Evolutionary conservation across 2,329 filamentous ascomycete species (phyloP).

Genomic region (Fusarium pseudocircinatum): DNA sequence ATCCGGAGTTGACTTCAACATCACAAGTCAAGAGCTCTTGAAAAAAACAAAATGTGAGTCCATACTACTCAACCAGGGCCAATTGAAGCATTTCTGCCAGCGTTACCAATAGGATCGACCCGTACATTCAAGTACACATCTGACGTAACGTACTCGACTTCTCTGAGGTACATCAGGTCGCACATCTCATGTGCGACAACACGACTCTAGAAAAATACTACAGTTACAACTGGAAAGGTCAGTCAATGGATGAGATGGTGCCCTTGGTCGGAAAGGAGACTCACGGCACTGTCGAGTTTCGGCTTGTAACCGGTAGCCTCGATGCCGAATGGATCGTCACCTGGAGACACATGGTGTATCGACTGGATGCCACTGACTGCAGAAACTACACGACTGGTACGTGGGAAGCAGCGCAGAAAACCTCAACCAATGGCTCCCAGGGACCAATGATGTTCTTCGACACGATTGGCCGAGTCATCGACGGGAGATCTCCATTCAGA

Average conservation of each 20-base stretch:
- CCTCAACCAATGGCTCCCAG: no score
- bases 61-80: neutral
- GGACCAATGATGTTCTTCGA: no score
- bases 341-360: slow-evolving; percentile 37
- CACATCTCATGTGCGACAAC: slow-evolving; percentile 22
- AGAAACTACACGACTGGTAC: no score
- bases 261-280: neutral
- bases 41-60: neutral
- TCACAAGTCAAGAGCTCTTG: neutral
- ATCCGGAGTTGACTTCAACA: neutral
- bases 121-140: no score
- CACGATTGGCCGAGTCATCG: no score
- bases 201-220: neutral
- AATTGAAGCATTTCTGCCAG: no score
- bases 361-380: no score
- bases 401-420: neutral
- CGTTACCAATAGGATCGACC: no score
- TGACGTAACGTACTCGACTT: no score
- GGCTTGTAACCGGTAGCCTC: slow-evolving; percentile 49
- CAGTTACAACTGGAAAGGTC: slow-evolving; percentile 35
- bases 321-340: slow-evolving; percentile 46
- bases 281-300: slow-evolving; percentile 49
- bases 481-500: no score
- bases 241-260: slow-evolving; percentile 7
- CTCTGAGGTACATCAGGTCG: slow-evolving; percentile 28